phyloP scores from a whole-genome alignment of 2,329 filamentous ascomycete species.

The Aspergillus terreus region DNA sequence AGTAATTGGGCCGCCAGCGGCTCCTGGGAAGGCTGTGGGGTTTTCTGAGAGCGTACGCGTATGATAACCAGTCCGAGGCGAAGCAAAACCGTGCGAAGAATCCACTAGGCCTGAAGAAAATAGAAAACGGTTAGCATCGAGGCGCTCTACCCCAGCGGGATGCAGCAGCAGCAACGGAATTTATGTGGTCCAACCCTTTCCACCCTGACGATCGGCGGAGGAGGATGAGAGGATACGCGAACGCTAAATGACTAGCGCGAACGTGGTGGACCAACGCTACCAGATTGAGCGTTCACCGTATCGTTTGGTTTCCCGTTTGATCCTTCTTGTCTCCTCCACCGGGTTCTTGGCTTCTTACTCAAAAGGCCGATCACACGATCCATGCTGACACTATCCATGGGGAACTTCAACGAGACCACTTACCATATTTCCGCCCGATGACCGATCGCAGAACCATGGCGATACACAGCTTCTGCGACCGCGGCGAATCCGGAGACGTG shows the following conservation, averaged over 20 bases:
- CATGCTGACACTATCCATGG: neutral
- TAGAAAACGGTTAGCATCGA: constrained; percentile 2
- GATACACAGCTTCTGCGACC: constrained; percentile 71
- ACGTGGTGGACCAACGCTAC: constrained; percentile 21
- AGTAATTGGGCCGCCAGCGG: constrained; percentile 37
- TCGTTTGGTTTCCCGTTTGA: neutral
- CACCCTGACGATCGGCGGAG: constrained; percentile 12
- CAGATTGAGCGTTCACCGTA: constrained; percentile 3
- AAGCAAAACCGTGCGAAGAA: constrained; percentile 38
- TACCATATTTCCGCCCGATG: constrained; percentile 65
- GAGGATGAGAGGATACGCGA: constrained; percentile 23
- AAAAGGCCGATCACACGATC: neutral
- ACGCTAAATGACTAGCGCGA: constrained; percentile 26
- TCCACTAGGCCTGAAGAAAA: constrained; percentile 21
- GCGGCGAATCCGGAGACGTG: constrained; percentile 65
- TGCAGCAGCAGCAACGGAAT: neutral
- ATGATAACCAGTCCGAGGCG: constrained; percentile 53
- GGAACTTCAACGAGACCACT: constrained; percentile 31
- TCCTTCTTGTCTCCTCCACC: neutral
- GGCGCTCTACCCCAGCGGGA: neutral
- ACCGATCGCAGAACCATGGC: constrained; percentile 70
- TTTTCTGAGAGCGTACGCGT: constrained; percentile 66
- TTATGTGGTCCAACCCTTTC: constrained; percentile 7
- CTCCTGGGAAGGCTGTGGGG: constrained; percentile 52
- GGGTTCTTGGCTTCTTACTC: neutral